Evolutionary conservation across 2,329 filamentous ascomycete species (phyloP).

Genomic region (Scedosporium dehoogii): DNA sequence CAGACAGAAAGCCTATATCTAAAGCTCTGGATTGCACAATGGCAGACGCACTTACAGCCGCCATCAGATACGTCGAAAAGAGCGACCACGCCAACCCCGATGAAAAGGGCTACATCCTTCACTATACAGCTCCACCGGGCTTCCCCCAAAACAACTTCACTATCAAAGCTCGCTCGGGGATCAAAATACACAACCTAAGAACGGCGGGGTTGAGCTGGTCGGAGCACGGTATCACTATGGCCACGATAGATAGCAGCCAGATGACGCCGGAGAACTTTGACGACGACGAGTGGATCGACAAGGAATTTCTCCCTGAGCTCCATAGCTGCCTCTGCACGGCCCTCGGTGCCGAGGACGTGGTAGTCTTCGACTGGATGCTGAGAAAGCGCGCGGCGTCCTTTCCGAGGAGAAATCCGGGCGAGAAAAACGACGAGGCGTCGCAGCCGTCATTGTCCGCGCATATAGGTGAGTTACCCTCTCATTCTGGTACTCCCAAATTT

Average conservation of each 20-base stretch:
- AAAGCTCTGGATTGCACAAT: not conserved
- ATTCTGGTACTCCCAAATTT: not conserved
- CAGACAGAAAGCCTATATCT: not conserved
- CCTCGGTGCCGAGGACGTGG: constrained; percentile 11
- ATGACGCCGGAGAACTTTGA: constrained; percentile 9
- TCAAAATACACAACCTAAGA: constrained; percentile 11
- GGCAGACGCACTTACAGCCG: not conserved
- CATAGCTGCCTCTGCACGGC: constrained; percentile 8
- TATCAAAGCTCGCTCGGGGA: not conserved
- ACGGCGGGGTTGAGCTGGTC: constrained; percentile 8
- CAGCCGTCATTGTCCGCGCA: not conserved
- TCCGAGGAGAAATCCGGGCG: not conserved
- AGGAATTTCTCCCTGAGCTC: constrained; percentile 9
- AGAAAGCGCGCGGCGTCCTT: not conserved
- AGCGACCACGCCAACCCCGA: constrained; percentile 4
- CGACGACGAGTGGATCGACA: constrained; percentile 11
- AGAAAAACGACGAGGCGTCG: not conserved
- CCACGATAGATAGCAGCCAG: constrained; percentile 5
- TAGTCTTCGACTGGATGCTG: constrained; percentile 7
- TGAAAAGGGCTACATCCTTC: constrained; percentile 13
- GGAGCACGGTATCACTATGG: constrained; percentile 9
- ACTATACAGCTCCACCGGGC: constrained; percentile 11
- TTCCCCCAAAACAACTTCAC: constrained; percentile 7
- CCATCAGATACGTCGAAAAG: constrained; percentile 10
- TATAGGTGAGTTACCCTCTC: not conserved